Base-by-base conservation (phyloP, 2,329 filamentous ascomycete species). In the Aspergillus hortae region DNA sequence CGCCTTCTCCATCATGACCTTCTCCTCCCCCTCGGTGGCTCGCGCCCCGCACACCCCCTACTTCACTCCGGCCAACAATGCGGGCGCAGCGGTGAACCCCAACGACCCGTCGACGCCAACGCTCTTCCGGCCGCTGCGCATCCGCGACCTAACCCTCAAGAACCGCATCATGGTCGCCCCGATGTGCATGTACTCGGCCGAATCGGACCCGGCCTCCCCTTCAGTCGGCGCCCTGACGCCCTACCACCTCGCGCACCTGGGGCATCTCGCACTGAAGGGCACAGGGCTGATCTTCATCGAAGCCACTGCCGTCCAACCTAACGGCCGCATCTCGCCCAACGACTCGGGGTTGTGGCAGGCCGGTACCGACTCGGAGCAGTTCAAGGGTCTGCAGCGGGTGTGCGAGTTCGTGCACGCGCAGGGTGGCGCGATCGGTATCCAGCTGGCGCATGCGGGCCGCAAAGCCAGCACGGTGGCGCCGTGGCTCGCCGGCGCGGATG, bases 231-330 rank as follows among this genome's bases (percentile, higher is more conserved):
- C 92, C 68, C 74, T 86, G 49, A 92, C 88, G 2, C 81, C 88
- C 66, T 96, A 85, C 80, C 90, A 95, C 69, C 76, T 92, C 43
- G 84, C 90, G 23, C 90, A 95, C 64, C 79, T 92, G 7, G 89
- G 90, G 52, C 85, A 89, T 58, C 89, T 90, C 60, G 81, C 89
- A 17, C 77, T 86, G 40, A 84, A 87, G 54, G 91, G 91, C 15
- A 86, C 86, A 0, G 87, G 83, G 1, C 75, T 95, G 21, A 77
- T 86, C 47, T 80, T 91, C 49, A 78, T 92, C 53, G 91, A 96
- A 74, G 89, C 90, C 17, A 90, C 88, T 0, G 78, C 84, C 27
- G 88, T 95, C 1, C 78, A 83, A 12, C 74, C 88, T 3, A 85
- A 91, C 63, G 91, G 91, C 21, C 82, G 91, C 52, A 95, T 95